phyloP scores from a whole-genome alignment of 805 yeast genomes.

The Torulaspora delbrueckii region DNA sequence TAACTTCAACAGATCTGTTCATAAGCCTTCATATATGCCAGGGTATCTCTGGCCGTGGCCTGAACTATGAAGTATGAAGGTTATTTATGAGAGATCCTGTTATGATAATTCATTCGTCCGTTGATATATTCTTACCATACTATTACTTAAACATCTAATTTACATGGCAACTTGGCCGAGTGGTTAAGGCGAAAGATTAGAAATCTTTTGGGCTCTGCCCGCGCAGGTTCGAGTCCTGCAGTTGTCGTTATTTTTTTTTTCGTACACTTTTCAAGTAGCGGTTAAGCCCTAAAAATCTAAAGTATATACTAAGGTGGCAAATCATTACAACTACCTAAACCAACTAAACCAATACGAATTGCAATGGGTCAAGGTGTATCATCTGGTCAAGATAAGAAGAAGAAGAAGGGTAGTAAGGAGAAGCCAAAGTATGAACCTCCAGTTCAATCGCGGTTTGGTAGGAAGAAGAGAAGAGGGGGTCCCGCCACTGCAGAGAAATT shows the following conservation, averaged over 20 bases:
- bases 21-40: no score
- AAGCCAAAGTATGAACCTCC: slow-evolving; percentile 99
- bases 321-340: not conserved
- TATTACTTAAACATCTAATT: no score
- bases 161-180: slow-evolving; percentile 49
- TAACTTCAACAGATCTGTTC: no score
- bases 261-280: not conserved
- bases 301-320: slow-evolving; percentile 5
- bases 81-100: no score
- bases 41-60: no score
- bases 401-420: slow-evolving; percentile 65
- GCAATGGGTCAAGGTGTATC: slow-evolving; percentile 38
- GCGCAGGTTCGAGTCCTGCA: slow-evolving; percentile 64
- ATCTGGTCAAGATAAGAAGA: slow-evolving; percentile 35
- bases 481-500: slow-evolving; percentile 77
- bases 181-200: slow-evolving; percentile 59
- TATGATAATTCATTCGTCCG: no score
- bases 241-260: slow-evolving; percentile 47
- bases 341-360: not conserved
- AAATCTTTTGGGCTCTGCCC: slow-evolving; percentile 50
- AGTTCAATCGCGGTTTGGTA: slow-evolving; percentile 88
- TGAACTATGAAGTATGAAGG: no score
- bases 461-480: slow-evolving; percentile 85
- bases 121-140: no score
- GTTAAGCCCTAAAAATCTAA: not conserved